phyloP scores from a whole-genome alignment of 345 rosid genomes.

The Boechera stricta region DNA sequence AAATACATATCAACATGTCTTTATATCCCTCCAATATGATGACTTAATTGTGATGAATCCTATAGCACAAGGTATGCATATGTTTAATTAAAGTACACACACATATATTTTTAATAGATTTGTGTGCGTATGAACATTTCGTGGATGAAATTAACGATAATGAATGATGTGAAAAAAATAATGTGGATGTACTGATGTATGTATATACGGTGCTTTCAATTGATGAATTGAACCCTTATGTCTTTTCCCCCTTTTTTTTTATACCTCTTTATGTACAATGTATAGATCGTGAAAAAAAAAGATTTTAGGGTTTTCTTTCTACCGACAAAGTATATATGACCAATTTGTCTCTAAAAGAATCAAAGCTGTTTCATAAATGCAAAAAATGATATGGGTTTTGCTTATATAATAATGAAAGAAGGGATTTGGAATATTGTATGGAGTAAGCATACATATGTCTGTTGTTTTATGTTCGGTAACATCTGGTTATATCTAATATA shows the following conservation, averaged over 20 bases:
- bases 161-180: not conserved
- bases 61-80: slow-evolving; percentile 24
- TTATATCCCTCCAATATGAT: not conserved
- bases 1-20: not conserved
- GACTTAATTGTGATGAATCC: not conserved
- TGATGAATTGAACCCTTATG: not conserved
- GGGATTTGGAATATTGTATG: slow-evolving; percentile 1
- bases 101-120: not conserved
- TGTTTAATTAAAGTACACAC: not conserved
- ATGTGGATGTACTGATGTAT: too few species aligned
- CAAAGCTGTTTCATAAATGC: slow-evolving; percentile 5
- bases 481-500: slow-evolving; percentile 1
- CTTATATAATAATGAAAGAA: not conserved
- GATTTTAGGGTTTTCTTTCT: slow-evolving; percentile 28
- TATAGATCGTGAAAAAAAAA: not conserved
- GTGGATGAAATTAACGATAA: not conserved
- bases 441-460: slow-evolving; percentile 18
- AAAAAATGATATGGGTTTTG: slow-evolving; percentile 1
- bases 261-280: not conserved
- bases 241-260: not conserved
- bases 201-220: not conserved
- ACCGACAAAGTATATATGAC: slow-evolving; percentile 9
- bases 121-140: not conserved
- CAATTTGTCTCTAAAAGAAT: not conserved
- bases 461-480: slow-evolving; percentile 35